Evolutionary conservation across 108 stramenopile genomes (phyloP).

Genomic region (Mediolabrus comicus): DNA sequence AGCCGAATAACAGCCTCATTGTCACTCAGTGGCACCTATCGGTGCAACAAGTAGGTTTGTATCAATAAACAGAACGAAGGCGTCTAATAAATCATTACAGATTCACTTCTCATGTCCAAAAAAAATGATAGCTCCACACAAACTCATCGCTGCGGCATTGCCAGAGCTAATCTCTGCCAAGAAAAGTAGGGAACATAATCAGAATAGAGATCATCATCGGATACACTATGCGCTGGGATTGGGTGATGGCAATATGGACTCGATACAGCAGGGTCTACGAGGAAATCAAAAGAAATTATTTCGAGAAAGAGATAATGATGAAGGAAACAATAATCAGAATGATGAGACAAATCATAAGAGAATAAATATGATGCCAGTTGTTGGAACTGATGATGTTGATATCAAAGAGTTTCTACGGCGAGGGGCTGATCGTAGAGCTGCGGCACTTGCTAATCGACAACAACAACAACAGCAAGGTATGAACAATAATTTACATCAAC

Average conservation of each 20-base stretch:
- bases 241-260: conserved; percentile 60
- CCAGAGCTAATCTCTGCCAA: neutral
- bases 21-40: too few relatives aligned
- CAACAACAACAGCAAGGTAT: too few relatives aligned
- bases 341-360: neutral
- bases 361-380: neutral
- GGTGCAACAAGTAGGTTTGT: too few relatives aligned
- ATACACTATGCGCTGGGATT: conserved; percentile 64
- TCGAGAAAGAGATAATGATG: neutral
- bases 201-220: too few relatives aligned
- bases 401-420: neutral
- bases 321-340: neutral
- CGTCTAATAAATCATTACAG: too few relatives aligned
- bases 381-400: neutral
- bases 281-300: conserved; percentile 11
- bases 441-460: neutral
- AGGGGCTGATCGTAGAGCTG: neutral
- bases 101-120: neutral
- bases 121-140: neutral
- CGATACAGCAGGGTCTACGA: conserved; percentile 23
- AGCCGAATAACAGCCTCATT: too few relatives aligned
- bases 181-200: neutral
- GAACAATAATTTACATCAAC: neutral
- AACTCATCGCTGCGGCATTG: neutral
- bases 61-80: too few relatives aligned